These are phyloP conservation scores for Malassezia brasiliensis DNA, from an alignment of 1,284 basidiomycete species.

Conservation along the genomic window DNA sequence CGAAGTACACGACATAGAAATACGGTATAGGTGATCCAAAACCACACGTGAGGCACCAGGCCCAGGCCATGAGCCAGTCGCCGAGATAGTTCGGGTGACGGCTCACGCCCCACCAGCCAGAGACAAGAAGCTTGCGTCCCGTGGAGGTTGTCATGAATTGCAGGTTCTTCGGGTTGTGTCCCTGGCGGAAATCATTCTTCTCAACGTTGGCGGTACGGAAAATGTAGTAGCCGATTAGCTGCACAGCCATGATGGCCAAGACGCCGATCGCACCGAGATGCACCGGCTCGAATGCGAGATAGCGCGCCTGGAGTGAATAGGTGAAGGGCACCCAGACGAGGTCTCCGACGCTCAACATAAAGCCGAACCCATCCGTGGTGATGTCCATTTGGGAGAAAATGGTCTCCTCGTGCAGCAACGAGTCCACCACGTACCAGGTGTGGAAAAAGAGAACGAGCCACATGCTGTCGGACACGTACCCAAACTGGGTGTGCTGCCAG, in stretches of 20 bases:
- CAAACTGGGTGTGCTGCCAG: slow-evolving; percentile 73
- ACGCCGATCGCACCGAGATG: slow-evolving; percentile 64
- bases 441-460: slow-evolving; percentile 80
- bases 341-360: slow-evolving; percentile 93
- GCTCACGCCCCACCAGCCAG: slow-evolving; percentile 94
- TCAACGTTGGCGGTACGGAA: slow-evolving; percentile 82
- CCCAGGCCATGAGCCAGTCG: slow-evolving; percentile 76
- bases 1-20: slow-evolving; percentile 82
- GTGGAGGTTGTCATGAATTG: slow-evolving; percentile 71
- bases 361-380: slow-evolving; percentile 93
- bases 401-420: slow-evolving; percentile 50
- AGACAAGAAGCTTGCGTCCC: slow-evolving; percentile 81
- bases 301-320: slow-evolving; percentile 87
- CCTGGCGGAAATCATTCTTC: slow-evolving; percentile 91
- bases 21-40: slow-evolving; percentile 88
- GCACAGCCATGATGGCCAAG: slow-evolving; percentile 59
- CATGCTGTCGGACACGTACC: slow-evolving; percentile 78
- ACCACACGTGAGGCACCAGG: slow-evolving; percentile 88
- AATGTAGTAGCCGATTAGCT: slow-evolving; percentile 76
- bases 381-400: slow-evolving; percentile 97
- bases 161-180: slow-evolving; percentile 84
- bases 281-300: slow-evolving; percentile 75
- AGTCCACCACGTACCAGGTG: slow-evolving; percentile 72
- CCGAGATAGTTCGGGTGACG: slow-evolving; percentile 69
- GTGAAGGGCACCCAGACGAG: slow-evolving; percentile 89